A percentile compares a stretch with the other conserved stretches of the same genome.
Conservation (phyloP, 306 rosid genomes). For the Prunus persica region DNA sequence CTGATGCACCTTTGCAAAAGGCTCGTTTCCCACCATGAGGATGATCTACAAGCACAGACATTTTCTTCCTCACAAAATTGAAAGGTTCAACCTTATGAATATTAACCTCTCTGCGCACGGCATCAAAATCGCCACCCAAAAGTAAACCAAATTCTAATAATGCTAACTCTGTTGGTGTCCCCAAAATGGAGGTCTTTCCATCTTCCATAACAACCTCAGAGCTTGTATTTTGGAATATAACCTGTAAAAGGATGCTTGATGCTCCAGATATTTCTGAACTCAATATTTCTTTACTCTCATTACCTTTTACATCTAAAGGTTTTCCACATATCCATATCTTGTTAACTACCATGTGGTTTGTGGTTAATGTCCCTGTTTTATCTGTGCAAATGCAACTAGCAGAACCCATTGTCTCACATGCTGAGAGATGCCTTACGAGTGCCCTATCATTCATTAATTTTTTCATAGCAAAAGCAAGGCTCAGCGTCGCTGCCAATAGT, state of each 20-base stretch:
- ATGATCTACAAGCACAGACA: conserved; percentile 78
- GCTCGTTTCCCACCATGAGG: conserved; percentile 62
- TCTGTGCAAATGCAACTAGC: conserved; percentile 94
- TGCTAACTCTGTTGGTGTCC: conserved; percentile 94
- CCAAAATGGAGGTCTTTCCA: conserved; percentile 61
- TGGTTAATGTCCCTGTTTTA: conserved; percentile 91
- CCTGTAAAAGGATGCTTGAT: conserved; percentile 54
- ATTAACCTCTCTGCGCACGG: conserved; percentile 39
- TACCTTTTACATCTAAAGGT: conserved; percentile 37
- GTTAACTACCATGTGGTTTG: conserved; percentile 80
- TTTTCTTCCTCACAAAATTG: conserved; percentile 84
- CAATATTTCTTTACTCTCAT: conserved; percentile 43
- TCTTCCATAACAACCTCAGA: conserved; percentile 67
- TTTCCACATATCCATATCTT: conserved; percentile 65
- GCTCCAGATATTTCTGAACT: conserved; percentile 50
- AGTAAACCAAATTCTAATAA: conserved; percentile 69
- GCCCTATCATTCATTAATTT: conserved; percentile 80
- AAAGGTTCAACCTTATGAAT: conserved; percentile 84
- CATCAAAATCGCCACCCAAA: conserved; percentile 66
- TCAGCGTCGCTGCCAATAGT: conserved; percentile 90
- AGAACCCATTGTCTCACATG: conserved; percentile 99
- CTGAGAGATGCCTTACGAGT: conserved; percentile 93
- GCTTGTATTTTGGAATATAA: conserved; percentile 78
- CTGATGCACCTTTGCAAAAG: conserved; percentile 96
- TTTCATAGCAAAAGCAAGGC: conserved; percentile 99